Evolutionary conservation across 768 basidiomycete genomes (phyloP).

Genomic region (Mycena metata): DNA sequence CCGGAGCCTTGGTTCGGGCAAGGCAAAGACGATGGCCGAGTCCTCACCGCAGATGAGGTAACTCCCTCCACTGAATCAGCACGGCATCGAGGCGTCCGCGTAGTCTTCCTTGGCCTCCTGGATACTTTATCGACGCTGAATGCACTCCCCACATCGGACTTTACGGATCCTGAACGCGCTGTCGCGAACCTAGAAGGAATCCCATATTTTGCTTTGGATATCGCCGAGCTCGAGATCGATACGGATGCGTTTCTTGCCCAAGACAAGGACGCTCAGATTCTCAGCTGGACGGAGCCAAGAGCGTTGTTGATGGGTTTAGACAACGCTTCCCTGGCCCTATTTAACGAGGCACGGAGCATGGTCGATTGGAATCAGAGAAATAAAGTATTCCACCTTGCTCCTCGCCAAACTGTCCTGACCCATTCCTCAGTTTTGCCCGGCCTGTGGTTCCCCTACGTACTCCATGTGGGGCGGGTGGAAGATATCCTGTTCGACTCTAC

Average conservation of each 20-base stretch:
- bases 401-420: background rate
- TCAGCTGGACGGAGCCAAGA: constrained; percentile 79
- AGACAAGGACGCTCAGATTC: constrained; percentile 53
- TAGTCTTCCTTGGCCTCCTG: constrained; percentile 86
- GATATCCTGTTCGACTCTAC: constrained; percentile 78
- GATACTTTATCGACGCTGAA: constrained; percentile 52
- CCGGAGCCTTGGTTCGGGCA: constrained; percentile 80
- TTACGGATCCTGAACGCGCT: constrained; percentile 66
- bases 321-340: constrained; percentile 77
- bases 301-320: constrained; percentile 63
- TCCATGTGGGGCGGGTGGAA: constrained; percentile 99
- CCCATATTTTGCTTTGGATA: constrained; percentile 88
- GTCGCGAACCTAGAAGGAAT: constrained; percentile 79
- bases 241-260: constrained; percentile 55
- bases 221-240: constrained; percentile 62
- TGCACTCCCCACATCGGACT: constrained; percentile 77
- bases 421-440: constrained; percentile 81
- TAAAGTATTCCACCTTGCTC: constrained; percentile 62
- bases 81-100: constrained; percentile 67
- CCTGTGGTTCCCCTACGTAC: constrained; percentile 84
- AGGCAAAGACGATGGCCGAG: constrained; percentile 61
- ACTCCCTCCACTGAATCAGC: constrained; percentile 63
- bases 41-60: constrained; percentile 48
- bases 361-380: constrained; percentile 95
- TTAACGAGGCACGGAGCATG: constrained; percentile 84